Conservation (phyloP, 164 flowering plant genomes). For the Tetracentron sinense region DNA sequence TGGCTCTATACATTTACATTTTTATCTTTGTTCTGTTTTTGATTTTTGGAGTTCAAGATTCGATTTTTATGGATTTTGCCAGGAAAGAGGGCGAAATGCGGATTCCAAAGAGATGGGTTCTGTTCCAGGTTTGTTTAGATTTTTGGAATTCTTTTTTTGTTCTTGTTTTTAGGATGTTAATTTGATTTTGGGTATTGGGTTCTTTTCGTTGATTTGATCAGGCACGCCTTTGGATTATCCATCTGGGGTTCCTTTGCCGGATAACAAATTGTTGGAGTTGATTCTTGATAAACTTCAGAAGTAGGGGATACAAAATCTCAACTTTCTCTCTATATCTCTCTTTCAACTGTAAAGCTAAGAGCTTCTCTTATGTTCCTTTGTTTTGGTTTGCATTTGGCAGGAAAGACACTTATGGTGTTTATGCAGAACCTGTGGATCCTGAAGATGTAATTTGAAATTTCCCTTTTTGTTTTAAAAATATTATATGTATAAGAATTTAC, state of each 20-base stretch:
- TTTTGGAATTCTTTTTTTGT: slow-evolving; percentile 4
- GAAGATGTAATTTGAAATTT: slow-evolving; percentile 62
- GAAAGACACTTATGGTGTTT: slow-evolving; percentile 93
- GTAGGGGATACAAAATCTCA: slow-evolving; percentile 32
- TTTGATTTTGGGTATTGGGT: too few relatives aligned
- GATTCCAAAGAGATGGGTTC: slow-evolving; percentile 27
- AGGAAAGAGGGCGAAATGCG: slow-evolving; percentile 33
- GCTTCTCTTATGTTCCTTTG: neutral
- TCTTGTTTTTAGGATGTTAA: too few relatives aligned
- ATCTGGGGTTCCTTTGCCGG: slow-evolving; percentile 53
- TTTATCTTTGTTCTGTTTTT: slow-evolving; percentile 1
- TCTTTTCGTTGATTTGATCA: slow-evolving; percentile 18
- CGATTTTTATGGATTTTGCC: slow-evolving; percentile 17
- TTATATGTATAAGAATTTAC: neutral
- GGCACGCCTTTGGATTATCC: slow-evolving; percentile 37
- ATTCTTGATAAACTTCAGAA: slow-evolving; percentile 92
- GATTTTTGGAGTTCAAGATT: neutral
- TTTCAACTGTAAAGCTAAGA: neutral
- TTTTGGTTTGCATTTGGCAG: slow-evolving; percentile 40
- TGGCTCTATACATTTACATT: slow-evolving; percentile 5
- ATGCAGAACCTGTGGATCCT: slow-evolving; percentile 94
- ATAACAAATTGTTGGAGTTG: slow-evolving; percentile 66
- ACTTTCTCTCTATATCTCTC: neutral
- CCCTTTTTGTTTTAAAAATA: neutral
- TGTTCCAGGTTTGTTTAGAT: slow-evolving; percentile 38